Conservation (phyloP, 2,329 filamentous ascomycete genomes). For the Pseudovirgaria hyperparasitica region DNA sequence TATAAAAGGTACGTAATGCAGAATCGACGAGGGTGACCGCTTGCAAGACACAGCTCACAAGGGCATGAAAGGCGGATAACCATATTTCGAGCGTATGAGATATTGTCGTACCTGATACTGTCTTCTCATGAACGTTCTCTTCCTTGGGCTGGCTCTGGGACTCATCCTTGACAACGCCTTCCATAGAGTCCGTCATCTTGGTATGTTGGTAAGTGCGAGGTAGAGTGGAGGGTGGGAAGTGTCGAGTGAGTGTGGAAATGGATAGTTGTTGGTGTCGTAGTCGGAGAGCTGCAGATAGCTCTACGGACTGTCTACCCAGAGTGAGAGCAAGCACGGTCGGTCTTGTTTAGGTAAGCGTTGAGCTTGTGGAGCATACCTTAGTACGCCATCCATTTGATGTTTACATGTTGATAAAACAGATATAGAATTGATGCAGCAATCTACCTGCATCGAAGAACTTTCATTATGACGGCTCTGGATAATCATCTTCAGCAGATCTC, state of each 20-base stretch:
- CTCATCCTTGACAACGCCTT: slow-evolving; percentile 28
- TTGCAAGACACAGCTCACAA: slow-evolving; percentile 3
- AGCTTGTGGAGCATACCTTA: too few relatives aligned
- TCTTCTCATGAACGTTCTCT: slow-evolving; percentile 28
- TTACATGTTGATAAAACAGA: too few relatives aligned
- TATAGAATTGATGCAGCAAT: too few relatives aligned
- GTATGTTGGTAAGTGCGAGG: too few relatives aligned
- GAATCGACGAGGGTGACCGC: slow-evolving; percentile 13
- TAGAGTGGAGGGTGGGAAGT: slow-evolving; percentile 1
- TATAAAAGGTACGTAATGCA: slow-evolving; percentile 16
- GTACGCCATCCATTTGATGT: too few relatives aligned
- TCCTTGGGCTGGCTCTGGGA: slow-evolving; percentile 28
- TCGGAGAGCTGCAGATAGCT: too few relatives aligned
- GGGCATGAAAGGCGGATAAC: slow-evolving; percentile 6
- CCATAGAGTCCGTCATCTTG: slow-evolving; percentile 38
- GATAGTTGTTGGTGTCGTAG: not conserved
- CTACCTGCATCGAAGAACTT: too few relatives aligned
- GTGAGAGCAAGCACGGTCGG: slow-evolving; percentile 1
- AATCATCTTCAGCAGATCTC: slow-evolving; percentile 39
- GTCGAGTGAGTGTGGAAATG: not conserved
- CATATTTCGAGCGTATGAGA: slow-evolving; percentile 4
- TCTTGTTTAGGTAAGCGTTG: too few relatives aligned
- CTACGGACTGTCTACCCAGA: not conserved
- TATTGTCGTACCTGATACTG: slow-evolving; percentile 21
- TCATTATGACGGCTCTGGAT: slow-evolving; percentile 29